Percentiles rank a stretch among this genome's conserved stretches.
Evolutionary conservation across 2,329 filamentous ascomycete genomes (phyloP).

Genomic region (Fusarium devonianum): DNA sequence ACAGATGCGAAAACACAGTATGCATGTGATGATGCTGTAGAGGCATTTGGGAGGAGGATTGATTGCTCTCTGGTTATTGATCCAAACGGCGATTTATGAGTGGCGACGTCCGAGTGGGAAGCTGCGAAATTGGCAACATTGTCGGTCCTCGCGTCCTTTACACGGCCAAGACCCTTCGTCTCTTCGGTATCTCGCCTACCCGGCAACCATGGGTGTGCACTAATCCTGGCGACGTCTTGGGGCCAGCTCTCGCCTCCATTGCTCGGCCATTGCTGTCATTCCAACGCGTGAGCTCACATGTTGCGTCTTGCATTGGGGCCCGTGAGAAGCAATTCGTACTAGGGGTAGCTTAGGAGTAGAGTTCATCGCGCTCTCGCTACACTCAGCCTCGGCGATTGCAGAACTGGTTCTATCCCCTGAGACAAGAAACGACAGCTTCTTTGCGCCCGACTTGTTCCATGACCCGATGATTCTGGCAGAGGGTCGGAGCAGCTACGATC

Average conservation of each 20-base stretch:
- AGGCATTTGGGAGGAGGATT: too few species aligned
- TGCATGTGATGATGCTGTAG: neutral
- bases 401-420: too few species aligned
- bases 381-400: neutral
- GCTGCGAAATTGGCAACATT: too few species aligned
- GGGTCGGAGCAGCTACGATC: slow-evolving; percentile 24
- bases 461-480: slow-evolving; percentile 14
- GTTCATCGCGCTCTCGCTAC: too few species aligned
- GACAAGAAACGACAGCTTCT: neutral
- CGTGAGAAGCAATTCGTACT: too few species aligned
- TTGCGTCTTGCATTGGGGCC: too few species aligned
- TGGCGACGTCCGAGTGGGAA: too few species aligned
- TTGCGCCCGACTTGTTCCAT: slow-evolving; percentile 21
- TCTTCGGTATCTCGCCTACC: slow-evolving; percentile 14
- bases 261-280: too few species aligned
- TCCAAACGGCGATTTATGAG: too few species aligned
- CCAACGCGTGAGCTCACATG: neutral
- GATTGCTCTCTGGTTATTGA: too few species aligned
- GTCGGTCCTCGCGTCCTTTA: neutral
- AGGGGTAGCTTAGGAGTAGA: too few species aligned
- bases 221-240: neutral
- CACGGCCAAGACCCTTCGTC: slow-evolving; percentile 22
- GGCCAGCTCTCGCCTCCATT: neutral
- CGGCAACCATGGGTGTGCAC: slow-evolving; percentile 18
- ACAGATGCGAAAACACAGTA: slow-evolving; percentile 10